Evolutionary conservation across 2,329 filamentous ascomycete genomes (phyloP).

Genomic region (Fusarium chuoi): DNA sequence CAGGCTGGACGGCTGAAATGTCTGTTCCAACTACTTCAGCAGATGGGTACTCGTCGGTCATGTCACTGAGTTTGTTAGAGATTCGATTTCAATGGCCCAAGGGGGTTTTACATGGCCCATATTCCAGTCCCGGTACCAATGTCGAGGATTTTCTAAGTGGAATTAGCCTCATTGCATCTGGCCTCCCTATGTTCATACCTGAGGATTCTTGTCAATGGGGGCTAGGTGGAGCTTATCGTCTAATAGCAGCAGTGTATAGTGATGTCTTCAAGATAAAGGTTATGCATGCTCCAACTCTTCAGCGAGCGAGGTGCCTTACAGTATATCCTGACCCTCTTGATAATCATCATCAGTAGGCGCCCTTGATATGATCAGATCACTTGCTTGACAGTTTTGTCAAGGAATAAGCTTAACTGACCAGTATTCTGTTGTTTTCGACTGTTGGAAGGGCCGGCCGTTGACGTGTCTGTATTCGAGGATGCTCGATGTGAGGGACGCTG

Average conservation of each 20-base stretch:
- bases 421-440: slow-evolving; percentile 41
- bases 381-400: background rate
- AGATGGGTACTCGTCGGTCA: slow-evolving; percentile 46
- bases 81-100: background rate
- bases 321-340: slow-evolving; percentile 24
- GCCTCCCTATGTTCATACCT: background rate
- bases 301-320: background rate
- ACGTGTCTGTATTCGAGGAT: slow-evolving; percentile 44
- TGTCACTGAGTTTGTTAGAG: slow-evolving; percentile 27
- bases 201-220: slow-evolving; percentile 15
- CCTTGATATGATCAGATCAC: background rate
- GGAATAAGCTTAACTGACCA: slow-evolving; percentile 22
- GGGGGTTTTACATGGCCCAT: slow-evolving; percentile 54
- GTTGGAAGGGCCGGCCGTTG: slow-evolving; percentile 43
- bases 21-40: slow-evolving; percentile 49
- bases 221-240: slow-evolving; percentile 51
- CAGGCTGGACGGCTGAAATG: slow-evolving; percentile 49
- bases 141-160: slow-evolving; percentile 51
- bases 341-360: slow-evolving; percentile 32
- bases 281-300: background rate
- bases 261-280: slow-evolving; percentile 9
- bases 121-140: slow-evolving; percentile 68
- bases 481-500: slow-evolving; percentile 25
- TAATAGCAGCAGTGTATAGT: slow-evolving; percentile 40
- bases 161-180: background rate